These are phyloP conservation scores for Saturnispora dispora DNA, from an alignment of 805 yeast species.

Conservation along the genomic window DNA sequence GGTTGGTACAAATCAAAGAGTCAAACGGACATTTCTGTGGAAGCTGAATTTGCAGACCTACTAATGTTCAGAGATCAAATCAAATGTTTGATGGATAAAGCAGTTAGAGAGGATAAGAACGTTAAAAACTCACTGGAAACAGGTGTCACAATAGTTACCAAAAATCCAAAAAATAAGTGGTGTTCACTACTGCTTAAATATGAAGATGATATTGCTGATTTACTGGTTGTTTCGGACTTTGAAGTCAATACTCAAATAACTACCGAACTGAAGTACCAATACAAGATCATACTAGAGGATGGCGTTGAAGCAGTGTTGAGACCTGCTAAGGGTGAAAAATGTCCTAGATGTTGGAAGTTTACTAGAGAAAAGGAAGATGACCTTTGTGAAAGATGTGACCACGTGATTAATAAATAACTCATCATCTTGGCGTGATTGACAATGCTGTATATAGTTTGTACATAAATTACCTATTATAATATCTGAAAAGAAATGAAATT, in stretches of 20 bases:
- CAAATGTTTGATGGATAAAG: constrained; percentile 44
- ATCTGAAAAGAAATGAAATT: neutral
- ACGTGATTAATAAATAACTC: constrained; percentile 22
- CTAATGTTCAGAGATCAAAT: constrained; percentile 41
- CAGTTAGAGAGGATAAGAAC: constrained; percentile 41
- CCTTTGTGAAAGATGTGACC: constrained; percentile 60
- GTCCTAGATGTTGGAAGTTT: constrained; percentile 94
- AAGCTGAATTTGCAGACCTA: constrained; percentile 36
- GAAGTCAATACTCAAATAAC: constrained; percentile 9
- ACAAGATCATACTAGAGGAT: constrained; percentile 24
- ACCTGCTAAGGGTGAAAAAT: constrained; percentile 39
- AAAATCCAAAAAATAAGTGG: constrained; percentile 10
- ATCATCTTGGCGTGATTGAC: neutral
- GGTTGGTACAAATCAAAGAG: constrained; percentile 31
- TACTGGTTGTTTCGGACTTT: constrained; percentile 58
- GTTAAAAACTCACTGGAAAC: constrained; percentile 55
- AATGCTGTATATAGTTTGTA: constrained; percentile 1
- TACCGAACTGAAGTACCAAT: constrained; percentile 20
- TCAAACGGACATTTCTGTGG: constrained; percentile 26
- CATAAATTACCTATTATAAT: neutral
- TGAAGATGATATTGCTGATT: constrained; percentile 42
- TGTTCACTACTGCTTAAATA: constrained; percentile 15
- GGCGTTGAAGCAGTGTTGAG: constrained; percentile 31
- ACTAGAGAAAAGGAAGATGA: constrained; percentile 41
- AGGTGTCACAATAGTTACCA: constrained; percentile 30